Evolutionary conservation across 257 asterid genomes (phyloP).

Genomic region (Scutellaria barbata): DNA sequence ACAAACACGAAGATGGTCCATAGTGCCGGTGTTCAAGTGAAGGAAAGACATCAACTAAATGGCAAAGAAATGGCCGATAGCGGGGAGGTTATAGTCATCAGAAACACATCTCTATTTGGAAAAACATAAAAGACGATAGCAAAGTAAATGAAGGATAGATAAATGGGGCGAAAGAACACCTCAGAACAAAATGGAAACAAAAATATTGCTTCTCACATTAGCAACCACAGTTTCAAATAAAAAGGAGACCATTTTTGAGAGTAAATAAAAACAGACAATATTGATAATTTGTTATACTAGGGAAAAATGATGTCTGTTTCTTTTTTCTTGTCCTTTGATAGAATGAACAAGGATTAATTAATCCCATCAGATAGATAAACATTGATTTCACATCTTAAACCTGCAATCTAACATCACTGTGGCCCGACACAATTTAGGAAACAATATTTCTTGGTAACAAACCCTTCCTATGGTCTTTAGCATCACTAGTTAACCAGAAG

Average conservation of each 20-base stretch:
- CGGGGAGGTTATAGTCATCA: background rate
- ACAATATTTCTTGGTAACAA: background rate
- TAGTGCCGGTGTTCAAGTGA: background rate
- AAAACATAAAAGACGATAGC: background rate
- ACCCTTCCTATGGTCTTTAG: background rate
- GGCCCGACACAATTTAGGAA: background rate
- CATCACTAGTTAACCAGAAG: conserved; percentile 8
- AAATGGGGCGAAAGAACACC: background rate
- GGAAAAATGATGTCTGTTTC: too few relatives aligned
- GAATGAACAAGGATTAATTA: background rate
- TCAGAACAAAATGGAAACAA: background rate
- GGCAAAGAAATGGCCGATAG: background rate
- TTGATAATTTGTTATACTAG: too few relatives aligned
- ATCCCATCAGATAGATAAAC: background rate
- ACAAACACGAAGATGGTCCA: background rate
- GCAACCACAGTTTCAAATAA: background rate
- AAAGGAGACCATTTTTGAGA: background rate
- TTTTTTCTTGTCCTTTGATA: too few relatives aligned
- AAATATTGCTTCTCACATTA: conserved; percentile 10
- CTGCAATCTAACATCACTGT: background rate
- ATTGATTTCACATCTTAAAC: background rate
- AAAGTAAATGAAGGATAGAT: background rate
- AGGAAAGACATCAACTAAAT: background rate
- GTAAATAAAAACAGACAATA: background rate
- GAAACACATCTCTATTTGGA: background rate